Percentiles rank a stretch among this genome's conserved stretches.
Evolutionary conservation across 495 filamentous ascomycete genomes (phyloP).

Genomic region (Daldinia concentrica): DNA sequence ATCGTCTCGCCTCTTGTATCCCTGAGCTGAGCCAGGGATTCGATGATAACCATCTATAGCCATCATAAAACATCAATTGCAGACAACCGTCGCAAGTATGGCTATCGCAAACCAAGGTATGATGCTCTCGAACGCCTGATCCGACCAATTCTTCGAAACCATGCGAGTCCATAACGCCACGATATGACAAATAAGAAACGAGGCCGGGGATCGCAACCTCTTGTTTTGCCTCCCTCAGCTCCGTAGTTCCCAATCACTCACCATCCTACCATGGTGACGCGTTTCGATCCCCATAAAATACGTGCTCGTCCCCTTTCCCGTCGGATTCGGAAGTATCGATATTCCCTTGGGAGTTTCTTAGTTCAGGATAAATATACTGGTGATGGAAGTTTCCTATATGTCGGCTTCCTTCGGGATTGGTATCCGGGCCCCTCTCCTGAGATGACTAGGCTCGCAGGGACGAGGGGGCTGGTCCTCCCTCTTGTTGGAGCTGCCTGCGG

Average conservation of each 20-base stretch:
- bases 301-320: neutral
- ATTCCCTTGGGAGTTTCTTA: neutral
- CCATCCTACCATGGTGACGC: neutral
- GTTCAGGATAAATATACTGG: constrained; percentile 5
- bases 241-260: neutral
- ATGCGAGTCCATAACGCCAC: constrained; percentile 45
- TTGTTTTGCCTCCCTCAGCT: constrained; percentile 5
- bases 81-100: constrained; percentile 14
- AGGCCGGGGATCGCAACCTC: constrained; percentile 20
- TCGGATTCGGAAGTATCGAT: neutral
- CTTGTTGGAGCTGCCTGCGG: constrained; percentile 51
- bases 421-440: constrained; percentile 5
- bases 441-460: constrained; percentile 42
- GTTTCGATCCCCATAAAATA: neutral
- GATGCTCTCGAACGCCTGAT: constrained; percentile 40
- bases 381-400: neutral
- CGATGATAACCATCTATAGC: constrained; percentile 35
- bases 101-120: constrained; percentile 28
- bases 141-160: constrained; percentile 29
- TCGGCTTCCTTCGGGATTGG: neutral
- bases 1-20: constrained; percentile 15
- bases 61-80: constrained; percentile 28
- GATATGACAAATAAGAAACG: constrained; percentile 32
- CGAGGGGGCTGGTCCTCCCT: constrained; percentile 42
- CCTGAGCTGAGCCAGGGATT: constrained; percentile 13